Conservation (phyloP, 1,284 basidiomycete species). For the Ustilago trichophora region DNA sequence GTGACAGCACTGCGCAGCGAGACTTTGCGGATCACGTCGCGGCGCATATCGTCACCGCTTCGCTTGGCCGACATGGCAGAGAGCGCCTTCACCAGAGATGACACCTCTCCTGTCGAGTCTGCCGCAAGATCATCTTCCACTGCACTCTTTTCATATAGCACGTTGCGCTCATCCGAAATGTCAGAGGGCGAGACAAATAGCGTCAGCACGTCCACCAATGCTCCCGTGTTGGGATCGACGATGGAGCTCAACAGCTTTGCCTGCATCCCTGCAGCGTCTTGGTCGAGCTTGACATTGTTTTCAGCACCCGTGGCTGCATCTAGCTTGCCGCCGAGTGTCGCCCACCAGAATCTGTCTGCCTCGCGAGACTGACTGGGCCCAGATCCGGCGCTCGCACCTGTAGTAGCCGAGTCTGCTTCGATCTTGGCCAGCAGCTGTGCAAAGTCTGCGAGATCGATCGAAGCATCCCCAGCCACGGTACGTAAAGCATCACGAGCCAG, state of each 20-base stretch:
- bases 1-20: slow-evolving; percentile 23
- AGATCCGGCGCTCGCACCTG: background rate
- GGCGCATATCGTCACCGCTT: background rate
- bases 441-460: slow-evolving; percentile 30
- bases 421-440: slow-evolving; percentile 20
- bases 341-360: slow-evolving; percentile 35
- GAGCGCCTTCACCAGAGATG: slow-evolving; percentile 9
- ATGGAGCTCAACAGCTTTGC: slow-evolving; percentile 24
- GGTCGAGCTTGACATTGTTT: slow-evolving; percentile 4
- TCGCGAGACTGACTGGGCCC: slow-evolving; percentile 2
- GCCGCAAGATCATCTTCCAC: background rate
- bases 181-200: slow-evolving; percentile 37
- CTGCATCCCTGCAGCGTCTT: slow-evolving; percentile 3
- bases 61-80: slow-evolving; percentile 33
- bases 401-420: slow-evolving; percentile 6
- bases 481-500: slow-evolving; percentile 33
- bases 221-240: slow-evolving; percentile 24
- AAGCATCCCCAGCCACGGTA: slow-evolving; percentile 9
- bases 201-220: slow-evolving; percentile 33
- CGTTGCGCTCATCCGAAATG: slow-evolving; percentile 30
- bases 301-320: background rate
- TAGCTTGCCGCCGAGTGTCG: slow-evolving; percentile 13
- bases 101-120: background rate
- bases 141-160: slow-evolving; percentile 23
- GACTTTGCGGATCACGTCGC: slow-evolving; percentile 35